Evolutionary conservation across 2,329 filamentous ascomycete genomes (phyloP).

Genomic region (Ceratocystis ficicola): DNA sequence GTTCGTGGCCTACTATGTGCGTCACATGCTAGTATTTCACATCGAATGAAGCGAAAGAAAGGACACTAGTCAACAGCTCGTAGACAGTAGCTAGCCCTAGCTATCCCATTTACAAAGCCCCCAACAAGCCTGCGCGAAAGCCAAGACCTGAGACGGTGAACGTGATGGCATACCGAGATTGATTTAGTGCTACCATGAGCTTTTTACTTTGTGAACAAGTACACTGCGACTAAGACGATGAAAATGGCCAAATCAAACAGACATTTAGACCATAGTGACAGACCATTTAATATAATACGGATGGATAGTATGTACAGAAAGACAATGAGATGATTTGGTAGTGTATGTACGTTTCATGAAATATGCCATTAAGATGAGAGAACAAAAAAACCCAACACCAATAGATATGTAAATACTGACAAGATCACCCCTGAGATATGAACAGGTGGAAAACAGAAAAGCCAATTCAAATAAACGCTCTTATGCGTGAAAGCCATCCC

Average conservation of each 20-base stretch:
- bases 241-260: background rate
- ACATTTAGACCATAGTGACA: too few species aligned
- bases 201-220: background rate
- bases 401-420: background rate
- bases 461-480: conserved; percentile 7
- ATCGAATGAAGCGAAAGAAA: too few species aligned
- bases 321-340: background rate
- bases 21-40: too few species aligned
- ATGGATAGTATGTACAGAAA: background rate
- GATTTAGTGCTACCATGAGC: background rate
- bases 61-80: too few species aligned
- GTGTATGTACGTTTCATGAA: background rate
- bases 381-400: background rate
- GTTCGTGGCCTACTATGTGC: too few species aligned
- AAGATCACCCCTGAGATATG: background rate
- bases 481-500: background rate
- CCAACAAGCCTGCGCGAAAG: too few species aligned
- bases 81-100: too few species aligned
- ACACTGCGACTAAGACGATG: background rate
- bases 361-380: conserved; percentile 10
- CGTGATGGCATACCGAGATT: conserved; percentile 14
- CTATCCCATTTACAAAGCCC: background rate
- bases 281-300: too few species aligned
- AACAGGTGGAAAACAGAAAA: background rate
- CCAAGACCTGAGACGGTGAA: background rate